Evolutionary conservation across 1,139 yeast species (phyloP).

Genomic region (Protomyces gravidus): DNA sequence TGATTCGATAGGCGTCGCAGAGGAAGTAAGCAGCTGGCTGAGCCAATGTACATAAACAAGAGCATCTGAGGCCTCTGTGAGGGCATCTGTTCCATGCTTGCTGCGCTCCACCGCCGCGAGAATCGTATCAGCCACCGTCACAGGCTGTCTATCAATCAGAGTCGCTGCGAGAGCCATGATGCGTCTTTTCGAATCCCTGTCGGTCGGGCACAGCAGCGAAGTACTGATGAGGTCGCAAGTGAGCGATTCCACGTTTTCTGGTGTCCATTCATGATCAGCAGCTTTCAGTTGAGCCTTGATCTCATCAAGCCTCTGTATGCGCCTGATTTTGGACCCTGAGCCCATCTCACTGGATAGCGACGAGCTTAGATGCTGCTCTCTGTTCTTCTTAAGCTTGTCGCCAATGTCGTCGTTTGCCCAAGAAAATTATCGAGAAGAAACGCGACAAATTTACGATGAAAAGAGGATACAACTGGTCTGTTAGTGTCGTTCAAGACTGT

Average conservation of each 20-base stretch:
- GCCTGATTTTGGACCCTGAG: background rate
- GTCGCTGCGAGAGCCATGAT: background rate
- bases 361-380: too few relatives aligned
- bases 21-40: background rate
- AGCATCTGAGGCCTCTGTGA: constrained; percentile 7
- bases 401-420: too few relatives aligned
- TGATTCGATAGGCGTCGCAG: background rate
- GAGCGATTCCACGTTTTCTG: background rate
- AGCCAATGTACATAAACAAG: constrained; percentile 17
- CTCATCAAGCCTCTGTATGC: background rate
- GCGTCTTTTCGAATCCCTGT: background rate
- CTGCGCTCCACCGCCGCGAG: background rate
- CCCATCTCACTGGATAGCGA: background rate
- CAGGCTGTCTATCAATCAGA: background rate
- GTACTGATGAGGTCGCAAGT: background rate
- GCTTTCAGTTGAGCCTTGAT: background rate
- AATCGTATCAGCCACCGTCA: background rate
- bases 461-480: too few relatives aligned
- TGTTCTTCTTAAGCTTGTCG: background rate
- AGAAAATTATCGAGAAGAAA: too few relatives aligned
- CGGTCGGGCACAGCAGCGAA: background rate
- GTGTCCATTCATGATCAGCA: background rate
- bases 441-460: too few relatives aligned
- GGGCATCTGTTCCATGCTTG: background rate
- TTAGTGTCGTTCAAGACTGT: too few relatives aligned